Base-by-base conservation (phyloP, 1,139 yeast species). In the Zygoascus sp. region DNA sequence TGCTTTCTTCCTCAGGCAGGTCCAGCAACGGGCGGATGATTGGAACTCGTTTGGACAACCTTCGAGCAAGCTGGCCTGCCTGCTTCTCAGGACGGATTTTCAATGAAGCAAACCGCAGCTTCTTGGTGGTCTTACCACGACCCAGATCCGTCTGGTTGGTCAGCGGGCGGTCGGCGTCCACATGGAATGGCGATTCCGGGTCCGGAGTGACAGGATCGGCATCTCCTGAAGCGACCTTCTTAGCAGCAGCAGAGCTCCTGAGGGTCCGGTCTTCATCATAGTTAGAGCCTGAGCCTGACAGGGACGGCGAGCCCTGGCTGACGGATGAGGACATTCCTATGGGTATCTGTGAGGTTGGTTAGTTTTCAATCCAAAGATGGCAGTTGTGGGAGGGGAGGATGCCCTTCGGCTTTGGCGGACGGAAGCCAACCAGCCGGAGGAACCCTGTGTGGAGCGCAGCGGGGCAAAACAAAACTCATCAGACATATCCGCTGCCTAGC, bases 31-130 rank as follows among this genome's bases (percentile, higher is more conserved):
- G 48, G 20, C 52, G 53, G 42, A 57, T 42, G 5, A 53, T 52
- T 2, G 60, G 60, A 15, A 57, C 45, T 30, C 48, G 50, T 40
- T 54, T 53, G 36, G 57, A 49, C 37, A 57, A 41, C 27, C 50
- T 46, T n/a, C 58, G 44, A 11, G 52, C 50, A 37, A 50, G 16
- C 2, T 22, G 37, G 11, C 40, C 35, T 20, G 45, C 40, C 11
- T 28, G 16, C 11, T 37, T 38, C 36, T 38, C 35, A 15, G 42
- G 42, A 37, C 40, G 38, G 22, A 42, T 40, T 38, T 44, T 45
- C 8, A 52, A 44, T 2, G 54, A 47, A 8, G 53, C 56, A 42
- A 52, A 53, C 30, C 56, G 41, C 27, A 50, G 46, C 22, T 49
- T 47, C 36, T 49, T 49, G 42, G 52, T 50, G n/a, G 27, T 13